Base-by-base conservation (phyloP, 106 monocot genomes). In the Apostasia ramifera region DNA sequence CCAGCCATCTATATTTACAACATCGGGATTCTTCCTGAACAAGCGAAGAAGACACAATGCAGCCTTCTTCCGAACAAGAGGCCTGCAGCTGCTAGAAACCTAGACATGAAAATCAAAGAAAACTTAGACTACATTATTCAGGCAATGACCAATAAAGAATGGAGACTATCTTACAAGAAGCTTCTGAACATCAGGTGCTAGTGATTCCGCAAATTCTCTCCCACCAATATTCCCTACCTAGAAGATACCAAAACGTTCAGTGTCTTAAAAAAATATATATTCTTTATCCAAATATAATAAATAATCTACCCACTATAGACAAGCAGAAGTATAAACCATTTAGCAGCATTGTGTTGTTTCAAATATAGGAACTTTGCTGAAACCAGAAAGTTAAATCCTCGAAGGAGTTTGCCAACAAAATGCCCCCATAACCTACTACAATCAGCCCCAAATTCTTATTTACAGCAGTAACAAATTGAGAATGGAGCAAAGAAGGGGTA, bases 1-100 rank as follows among this genome's bases (percentile, higher is more conserved):
- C 97, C 97, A 98, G 43, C 97, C 97, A 81, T 98, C 97, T 43
- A 93, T 69, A 77, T 98, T 98, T 13, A 98, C 85, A 76, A 98
- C 87, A 82, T 98, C 97, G 66, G 92, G 81, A 62, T 98, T 98
- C 75, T 98, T 98, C 64, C 92, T 89, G 70, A 81, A 93, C 67
- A 98, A 77, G 14, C 97, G 89, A 52, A 98, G 76, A 83, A 98
- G 97, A 65, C 97, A 98, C n/a, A 98, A 74, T 38, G 90, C 97
- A 74, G 97, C 97, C 68, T 98, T 98, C 77, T 98, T 98, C 67
- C 97, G 82, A 56, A 98, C 97, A 63, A 98, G 82, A 57, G 97
- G 97, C 55, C 97, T 83, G 73, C 89, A 89, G 75, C 97, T 98
- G 70, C 89, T 98, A 55, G 92, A 92, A 63, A 93, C 83, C 97